A percentile compares a stretch with the other conserved stretches of the same genome.
These are phyloP conservation scores for Hypoxylon sp. DNA, from an alignment of 2,329 filamentous ascomycete species.

Conservation along the genomic window DNA sequence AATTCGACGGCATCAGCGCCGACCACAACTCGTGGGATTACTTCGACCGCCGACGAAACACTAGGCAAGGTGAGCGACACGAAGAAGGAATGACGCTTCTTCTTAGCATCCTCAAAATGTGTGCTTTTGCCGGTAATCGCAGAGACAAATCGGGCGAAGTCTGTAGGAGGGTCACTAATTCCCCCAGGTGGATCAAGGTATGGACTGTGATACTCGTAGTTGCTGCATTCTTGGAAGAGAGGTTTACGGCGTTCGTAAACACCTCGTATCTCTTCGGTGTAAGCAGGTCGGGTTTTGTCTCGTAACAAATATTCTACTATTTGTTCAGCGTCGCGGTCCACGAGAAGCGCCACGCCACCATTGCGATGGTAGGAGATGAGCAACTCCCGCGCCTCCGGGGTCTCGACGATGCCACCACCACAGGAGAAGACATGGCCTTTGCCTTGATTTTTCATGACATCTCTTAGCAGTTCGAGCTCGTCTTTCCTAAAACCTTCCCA, in stretches of 20 bases:
- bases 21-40: slow-evolving; percentile 80
- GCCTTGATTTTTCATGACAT: slow-evolving; percentile 80
- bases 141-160: slow-evolving; percentile 81
- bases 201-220: slow-evolving; percentile 92
- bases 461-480: slow-evolving; percentile 81
- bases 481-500: slow-evolving; percentile 91
- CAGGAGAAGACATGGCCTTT: slow-evolving; percentile 90
- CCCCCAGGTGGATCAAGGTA: slow-evolving; percentile 63
- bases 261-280: slow-evolving; percentile 90
- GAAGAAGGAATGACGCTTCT: slow-evolving; percentile 87
- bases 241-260: slow-evolving; percentile 92
- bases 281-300: slow-evolving; percentile 92
- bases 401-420: slow-evolving; percentile 93
- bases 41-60: slow-evolving; percentile 72
- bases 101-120: slow-evolving; percentile 70
- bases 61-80: slow-evolving; percentile 89
- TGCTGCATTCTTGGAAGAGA: slow-evolving; percentile 94
- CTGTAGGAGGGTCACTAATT: slow-evolving; percentile 67
- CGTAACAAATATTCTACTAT: slow-evolving; percentile 90
- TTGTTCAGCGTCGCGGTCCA: slow-evolving; percentile 88
- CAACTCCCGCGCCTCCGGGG: slow-evolving; percentile 81
- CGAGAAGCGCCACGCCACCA: slow-evolving; percentile 87
- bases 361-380: slow-evolving; percentile 79
- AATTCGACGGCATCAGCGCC: slow-evolving; percentile 95
- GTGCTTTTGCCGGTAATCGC: slow-evolving; percentile 75